phyloP scores from a whole-genome alignment of 2,329 filamentous ascomycete genomes.

The Aspergillus aculeatinus region DNA sequence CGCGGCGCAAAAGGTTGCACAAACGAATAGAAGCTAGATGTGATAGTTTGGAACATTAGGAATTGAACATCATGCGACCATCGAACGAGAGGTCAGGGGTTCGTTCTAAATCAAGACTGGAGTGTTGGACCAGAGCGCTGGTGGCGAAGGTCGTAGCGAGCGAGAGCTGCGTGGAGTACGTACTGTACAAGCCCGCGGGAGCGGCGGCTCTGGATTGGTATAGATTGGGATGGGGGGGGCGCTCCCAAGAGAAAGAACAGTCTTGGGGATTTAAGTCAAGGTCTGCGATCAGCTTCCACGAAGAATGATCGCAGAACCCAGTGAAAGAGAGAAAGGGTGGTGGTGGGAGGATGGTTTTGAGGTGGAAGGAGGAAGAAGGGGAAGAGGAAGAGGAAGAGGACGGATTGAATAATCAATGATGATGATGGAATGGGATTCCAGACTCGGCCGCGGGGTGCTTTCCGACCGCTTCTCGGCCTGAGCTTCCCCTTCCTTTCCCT shows the following conservation, averaged over 20 bases:
- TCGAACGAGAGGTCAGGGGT: background rate
- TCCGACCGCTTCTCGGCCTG: constrained; percentile 20
- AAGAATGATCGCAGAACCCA: background rate
- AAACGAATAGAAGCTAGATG: constrained; percentile 7
- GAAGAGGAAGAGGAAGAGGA: background rate
- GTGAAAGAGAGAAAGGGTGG: background rate
- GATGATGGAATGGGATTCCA: constrained; percentile 1
- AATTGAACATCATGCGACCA: background rate
- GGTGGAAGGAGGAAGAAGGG: background rate
- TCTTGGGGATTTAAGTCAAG: background rate
- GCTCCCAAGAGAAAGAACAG: background rate
- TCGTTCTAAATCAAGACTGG: background rate
- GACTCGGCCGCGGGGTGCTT: constrained; percentile 1
- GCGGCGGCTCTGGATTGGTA: background rate
- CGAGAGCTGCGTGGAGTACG: background rate
- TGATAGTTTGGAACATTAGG: constrained; percentile 16
- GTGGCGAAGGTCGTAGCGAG: constrained; percentile 1
- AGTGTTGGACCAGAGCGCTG: background rate
- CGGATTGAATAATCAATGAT: background rate
- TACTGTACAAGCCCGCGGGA: background rate
- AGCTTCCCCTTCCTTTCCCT: constrained; percentile 8
- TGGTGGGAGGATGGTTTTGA: background rate
- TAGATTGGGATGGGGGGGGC: background rate
- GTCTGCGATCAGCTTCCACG: background rate
- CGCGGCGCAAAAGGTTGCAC: constrained; percentile 8